Conservation (phyloP, 306 rosid species). For the Carpinus viminea region DNA sequence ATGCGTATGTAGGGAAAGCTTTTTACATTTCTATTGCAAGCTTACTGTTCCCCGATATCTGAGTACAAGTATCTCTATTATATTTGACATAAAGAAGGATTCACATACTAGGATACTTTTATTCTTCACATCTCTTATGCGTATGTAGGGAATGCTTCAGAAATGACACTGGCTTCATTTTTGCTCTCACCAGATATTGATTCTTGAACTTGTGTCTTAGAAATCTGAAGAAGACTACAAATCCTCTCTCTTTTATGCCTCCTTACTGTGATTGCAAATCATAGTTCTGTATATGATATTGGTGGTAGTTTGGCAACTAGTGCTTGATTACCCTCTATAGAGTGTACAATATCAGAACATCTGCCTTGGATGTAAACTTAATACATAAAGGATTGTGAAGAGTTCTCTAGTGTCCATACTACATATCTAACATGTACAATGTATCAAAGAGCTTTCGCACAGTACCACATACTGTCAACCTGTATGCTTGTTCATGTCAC, state of each 20-base stretch:
- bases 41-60: no score
- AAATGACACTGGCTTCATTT: no score
- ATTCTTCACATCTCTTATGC: no score
- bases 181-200: neutral
- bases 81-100: no score
- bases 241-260: neutral
- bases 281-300: neutral
- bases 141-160: no score
- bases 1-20: no score
- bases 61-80: no score
- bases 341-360: neutral
- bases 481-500: neutral
- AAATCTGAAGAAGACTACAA: neutral
- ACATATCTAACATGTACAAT: neutral
- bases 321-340: neutral
- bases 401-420: neutral
- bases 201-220: neutral
- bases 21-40: no score
- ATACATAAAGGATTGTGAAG: neutral
- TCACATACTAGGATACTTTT: no score
- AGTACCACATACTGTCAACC: neutral
- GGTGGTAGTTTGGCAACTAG: neutral
- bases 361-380: neutral
- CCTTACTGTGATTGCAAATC: neutral
- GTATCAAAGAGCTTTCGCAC: neutral